Evolutionary conservation across 306 rosid species (phyloP).

Genomic region (Castanea sativa): DNA sequence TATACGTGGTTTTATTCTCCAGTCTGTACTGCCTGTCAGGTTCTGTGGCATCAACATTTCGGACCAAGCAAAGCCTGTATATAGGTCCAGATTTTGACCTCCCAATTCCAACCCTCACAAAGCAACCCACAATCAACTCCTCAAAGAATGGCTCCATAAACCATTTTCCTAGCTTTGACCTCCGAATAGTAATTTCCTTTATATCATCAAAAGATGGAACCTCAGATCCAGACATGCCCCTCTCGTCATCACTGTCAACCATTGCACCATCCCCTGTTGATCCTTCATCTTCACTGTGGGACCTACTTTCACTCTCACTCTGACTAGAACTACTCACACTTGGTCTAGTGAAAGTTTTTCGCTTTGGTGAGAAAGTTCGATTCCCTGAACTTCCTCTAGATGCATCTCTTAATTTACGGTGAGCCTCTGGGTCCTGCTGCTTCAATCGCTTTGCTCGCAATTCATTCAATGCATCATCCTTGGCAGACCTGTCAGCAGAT

Average conservation of each 20-base stretch:
- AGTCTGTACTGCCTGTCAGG: conserved; percentile 71
- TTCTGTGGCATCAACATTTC: conserved; percentile 84
- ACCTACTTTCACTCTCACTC: conserved; percentile 82
- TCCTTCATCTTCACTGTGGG: conserved; percentile 73
- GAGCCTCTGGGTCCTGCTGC: conserved; percentile 81
- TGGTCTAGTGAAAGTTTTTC: conserved; percentile 50
- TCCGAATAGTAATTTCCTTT: conserved; percentile 71
- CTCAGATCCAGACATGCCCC: conserved; percentile 48
- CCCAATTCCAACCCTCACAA: conserved; percentile 95
- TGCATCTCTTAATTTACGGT: conserved; percentile 50
- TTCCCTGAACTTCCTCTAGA: conserved; percentile 53
- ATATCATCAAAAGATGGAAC: conserved; percentile 71
- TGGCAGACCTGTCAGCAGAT: conserved; percentile 79
- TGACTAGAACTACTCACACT: conserved; percentile 70
- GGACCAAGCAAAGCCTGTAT: conserved; percentile 85
- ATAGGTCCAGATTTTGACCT: conserved; percentile 73
- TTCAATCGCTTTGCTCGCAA: conserved; percentile 88
- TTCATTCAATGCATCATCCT: conserved; percentile 91
- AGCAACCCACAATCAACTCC: conserved; percentile 93
- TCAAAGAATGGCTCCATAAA: conserved; percentile 94
- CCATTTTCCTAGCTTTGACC: conserved; percentile 92
- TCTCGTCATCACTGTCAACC: conserved; percentile 80
- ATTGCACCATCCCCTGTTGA: conserved; percentile 68
- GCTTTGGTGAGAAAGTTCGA: conserved; percentile 50
- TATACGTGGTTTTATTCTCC: conserved; percentile 73